Evolutionary conservation across 2,329 filamentous ascomycete species (phyloP).

Genomic region (Xylariaceae sp.): DNA sequence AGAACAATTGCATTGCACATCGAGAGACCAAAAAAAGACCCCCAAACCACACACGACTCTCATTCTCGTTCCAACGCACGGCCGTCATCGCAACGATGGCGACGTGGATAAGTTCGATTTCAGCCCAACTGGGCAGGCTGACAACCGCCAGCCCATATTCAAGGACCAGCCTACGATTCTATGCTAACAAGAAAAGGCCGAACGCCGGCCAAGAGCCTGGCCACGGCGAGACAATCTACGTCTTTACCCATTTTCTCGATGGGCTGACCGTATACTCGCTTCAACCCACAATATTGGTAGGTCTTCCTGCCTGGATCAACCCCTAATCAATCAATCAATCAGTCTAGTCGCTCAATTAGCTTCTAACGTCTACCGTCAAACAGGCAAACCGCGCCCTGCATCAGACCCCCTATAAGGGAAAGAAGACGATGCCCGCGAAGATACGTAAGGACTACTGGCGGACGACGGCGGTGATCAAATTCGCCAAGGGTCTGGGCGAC

Average conservation of each 20-base stretch:
- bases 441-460: slow-evolving; percentile 66
- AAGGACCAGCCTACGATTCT: slow-evolving; percentile 41
- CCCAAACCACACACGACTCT: neutral
- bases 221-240: slow-evolving; percentile 56
- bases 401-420: slow-evolving; percentile 56
- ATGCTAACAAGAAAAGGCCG: slow-evolving; percentile 15
- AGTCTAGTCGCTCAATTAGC: neutral
- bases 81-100: slow-evolving; percentile 23
- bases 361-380: neutral
- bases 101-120: slow-evolving; percentile 39
- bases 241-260: slow-evolving; percentile 48
- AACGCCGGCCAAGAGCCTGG: slow-evolving; percentile 28
- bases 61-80: neutral
- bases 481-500: slow-evolving; percentile 48
- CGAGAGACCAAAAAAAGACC: neutral
- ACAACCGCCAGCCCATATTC: slow-evolving; percentile 30
- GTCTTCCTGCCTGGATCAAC: slow-evolving; percentile 16
- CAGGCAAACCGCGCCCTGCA: slow-evolving; percentile 26
- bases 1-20: neutral
- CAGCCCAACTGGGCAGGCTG: slow-evolving; percentile 40
- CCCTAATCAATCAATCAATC: neutral
- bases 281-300: slow-evolving; percentile 43
- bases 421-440: slow-evolving; percentile 60
- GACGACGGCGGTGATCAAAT: slow-evolving; percentile 56
- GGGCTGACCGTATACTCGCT: slow-evolving; percentile 53